Evolutionary conservation across 371 early-diverging fungal species (phyloP), one percentile per base, ranked within the genome.

Genomic region (Fennellomyces sp.): DNA sequence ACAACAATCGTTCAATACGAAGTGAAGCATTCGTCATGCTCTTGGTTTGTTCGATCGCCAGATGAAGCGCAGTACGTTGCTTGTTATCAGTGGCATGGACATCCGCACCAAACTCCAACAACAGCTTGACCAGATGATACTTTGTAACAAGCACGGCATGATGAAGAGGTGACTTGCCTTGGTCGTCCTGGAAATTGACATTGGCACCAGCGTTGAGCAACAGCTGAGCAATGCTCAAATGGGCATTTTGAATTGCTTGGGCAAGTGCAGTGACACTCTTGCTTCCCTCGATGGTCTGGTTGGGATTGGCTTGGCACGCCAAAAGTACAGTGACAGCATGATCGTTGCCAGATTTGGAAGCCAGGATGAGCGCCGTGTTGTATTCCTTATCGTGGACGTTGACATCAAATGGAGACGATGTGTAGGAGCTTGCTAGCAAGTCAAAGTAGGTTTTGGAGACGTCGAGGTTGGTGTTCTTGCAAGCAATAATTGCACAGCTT

Each of bases 31-130:
- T 82, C 0, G 72, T 72, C 50, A 84, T 83, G 2, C 35, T 54
- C 55, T 82, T 84, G 17, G 84, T 72, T 2, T 47, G 23, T 29
- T 83, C 70, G 12, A 86, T 63, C 0, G 88, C 82, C 30, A 77
- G 52, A 61, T 88, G 88, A 5, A 88, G 70, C 11, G 88, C 75
- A 1, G 83, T 80, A 38, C 70, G 76, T 8, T 58, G 41, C 35
- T 66, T 63, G 25, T 62, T 48, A 38, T 75, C 70, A 19, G 19
- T 31, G 1, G 52, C 56, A 45, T 73, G 58, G 3, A 62, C 62
- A 21, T 72, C 41, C 5, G 80, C 83, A 17, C 78, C 74, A 19
- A 64, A 45, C 2, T 80, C 69, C 29, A 87, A 29, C 2, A 87
- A 48, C 6, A 69, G 27, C 5, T 75, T 66, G 2, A 83, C 80